phyloP scores from a whole-genome alignment of 805 yeast genomes.

The Vanderwaltozyma polyspora region DNA sequence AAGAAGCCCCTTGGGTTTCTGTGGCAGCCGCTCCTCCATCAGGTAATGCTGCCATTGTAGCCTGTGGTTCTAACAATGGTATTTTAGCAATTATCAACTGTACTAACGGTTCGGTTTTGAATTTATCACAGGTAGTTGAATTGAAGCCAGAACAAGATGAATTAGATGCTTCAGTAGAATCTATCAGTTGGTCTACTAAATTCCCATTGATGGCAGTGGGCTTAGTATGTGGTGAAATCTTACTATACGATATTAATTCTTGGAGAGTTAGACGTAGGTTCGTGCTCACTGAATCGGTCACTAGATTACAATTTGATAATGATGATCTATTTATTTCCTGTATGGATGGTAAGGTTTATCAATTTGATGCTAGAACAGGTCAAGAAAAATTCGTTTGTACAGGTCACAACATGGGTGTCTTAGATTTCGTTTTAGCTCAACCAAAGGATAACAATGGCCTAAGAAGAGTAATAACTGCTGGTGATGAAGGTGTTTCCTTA shows the following conservation, averaged over 20 bases:
- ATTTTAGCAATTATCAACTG: conserved; percentile 66
- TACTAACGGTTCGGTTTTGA: conserved; percentile 61
- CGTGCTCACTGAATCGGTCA: conserved; percentile 68
- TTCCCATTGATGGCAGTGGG: conserved; percentile 73
- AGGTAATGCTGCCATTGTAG: conserved; percentile 43
- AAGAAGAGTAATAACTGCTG: conserved; percentile 73
- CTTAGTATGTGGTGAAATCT: conserved; percentile 76
- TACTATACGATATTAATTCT: conserved; percentile 68
- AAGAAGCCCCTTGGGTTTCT: conserved; percentile 84
- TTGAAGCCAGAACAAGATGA: conserved; percentile 44
- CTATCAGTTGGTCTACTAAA: conserved; percentile 66
- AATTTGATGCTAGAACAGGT: conserved; percentile 86
- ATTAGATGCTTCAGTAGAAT: conserved; percentile 61
- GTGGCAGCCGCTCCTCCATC: conserved; percentile 36
- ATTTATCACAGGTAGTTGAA: conserved; percentile 53
- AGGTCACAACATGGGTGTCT: conserved; percentile 91
- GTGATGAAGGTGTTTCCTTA: conserved; percentile 91
- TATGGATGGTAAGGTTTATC: conserved; percentile 76
- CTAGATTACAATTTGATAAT: conserved; percentile 57
- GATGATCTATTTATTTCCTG: conserved; percentile 56
- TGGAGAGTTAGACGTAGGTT: conserved; percentile 77
- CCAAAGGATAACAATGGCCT: conserved; percentile 17
- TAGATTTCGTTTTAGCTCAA: conserved; percentile 67
- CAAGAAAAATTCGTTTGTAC: conserved; percentile 63
- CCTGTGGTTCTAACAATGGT: conserved; percentile 85